Percentiles rank a stretch among this genome's conserved stretches.
Conservation (phyloP, 495 filamentous ascomycete genomes). For the Trichoderma orchidacearum region DNA sequence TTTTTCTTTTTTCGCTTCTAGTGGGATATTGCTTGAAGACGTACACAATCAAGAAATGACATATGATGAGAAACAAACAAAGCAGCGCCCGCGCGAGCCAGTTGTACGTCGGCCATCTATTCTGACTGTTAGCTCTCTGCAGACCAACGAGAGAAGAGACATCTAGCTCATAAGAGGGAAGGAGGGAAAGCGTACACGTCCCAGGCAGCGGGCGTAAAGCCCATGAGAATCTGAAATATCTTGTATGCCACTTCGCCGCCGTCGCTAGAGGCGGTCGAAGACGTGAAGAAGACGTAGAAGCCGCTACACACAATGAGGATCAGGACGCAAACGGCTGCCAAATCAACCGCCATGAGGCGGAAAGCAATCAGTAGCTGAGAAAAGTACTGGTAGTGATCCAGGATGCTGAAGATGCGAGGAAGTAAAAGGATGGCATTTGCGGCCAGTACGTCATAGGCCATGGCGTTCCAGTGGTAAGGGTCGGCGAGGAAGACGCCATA, state of each 20-base stretch:
- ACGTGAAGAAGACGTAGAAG: conserved; percentile 86
- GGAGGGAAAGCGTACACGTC: conserved; percentile 22
- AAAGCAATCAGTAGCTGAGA: conserved; percentile 89
- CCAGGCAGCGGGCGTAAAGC: conserved; percentile 46
- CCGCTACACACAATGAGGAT: conserved; percentile 79
- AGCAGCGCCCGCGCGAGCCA: conserved; percentile 59
- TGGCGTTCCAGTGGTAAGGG: conserved; percentile 51
- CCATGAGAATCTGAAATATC: conserved; percentile 90
- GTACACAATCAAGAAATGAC: conserved; percentile 81
- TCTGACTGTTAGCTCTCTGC: not conserved
- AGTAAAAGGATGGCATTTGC: conserved; percentile 81
- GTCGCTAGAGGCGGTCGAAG: conserved; percentile 51
- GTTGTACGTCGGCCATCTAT: conserved; percentile 65
- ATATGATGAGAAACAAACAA: conserved; percentile 76
- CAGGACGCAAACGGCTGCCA: conserved; percentile 68
- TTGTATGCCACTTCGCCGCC: conserved; percentile 62
- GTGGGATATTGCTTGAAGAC: conserved; percentile 1
- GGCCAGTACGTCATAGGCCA: conserved; percentile 83
- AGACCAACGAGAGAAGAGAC: too few relatives aligned
- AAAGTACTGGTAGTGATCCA: conserved; percentile 92
- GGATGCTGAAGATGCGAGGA: conserved; percentile 76
- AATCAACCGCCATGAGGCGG: conserved; percentile 78
- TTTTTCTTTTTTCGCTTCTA: too few relatives aligned
- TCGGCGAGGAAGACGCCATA: conserved; percentile 73
- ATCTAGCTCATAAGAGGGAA: not conserved